A percentile compares a stretch with the other conserved stretches of the same genome.
Conservation (phyloP, 1,139 yeast species). For the Taphrina deformans region DNA sequence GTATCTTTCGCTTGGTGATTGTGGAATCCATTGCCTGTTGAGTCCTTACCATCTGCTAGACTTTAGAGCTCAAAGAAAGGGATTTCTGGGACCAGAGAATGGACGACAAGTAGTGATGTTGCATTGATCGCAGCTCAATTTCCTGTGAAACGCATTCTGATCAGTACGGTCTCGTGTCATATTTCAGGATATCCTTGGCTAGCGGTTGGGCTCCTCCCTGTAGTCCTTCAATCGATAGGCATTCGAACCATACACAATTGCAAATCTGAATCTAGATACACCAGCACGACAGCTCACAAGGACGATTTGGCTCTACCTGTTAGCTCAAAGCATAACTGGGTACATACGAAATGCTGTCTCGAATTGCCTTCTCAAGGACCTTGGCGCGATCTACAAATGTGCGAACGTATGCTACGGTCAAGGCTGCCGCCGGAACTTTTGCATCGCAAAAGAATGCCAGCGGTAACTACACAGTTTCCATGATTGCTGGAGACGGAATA, state of each 20-base stretch:
- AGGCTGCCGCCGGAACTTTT: slow-evolving; percentile 55
- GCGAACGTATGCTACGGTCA: slow-evolving; percentile 25
- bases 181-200: no score
- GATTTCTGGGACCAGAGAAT: no score
- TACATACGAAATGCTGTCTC: slow-evolving; percentile 1
- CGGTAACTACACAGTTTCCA: slow-evolving; percentile 75
- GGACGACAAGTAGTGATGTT: no score
- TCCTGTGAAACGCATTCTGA: no score
- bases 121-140: no score
- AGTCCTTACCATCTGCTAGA: no score
- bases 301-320: neutral
- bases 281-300: neutral
- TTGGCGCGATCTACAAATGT: neutral
- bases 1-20: slow-evolving; percentile 9
- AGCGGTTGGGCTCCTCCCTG: no score
- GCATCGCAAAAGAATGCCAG: slow-evolving; percentile 57
- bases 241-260: no score
- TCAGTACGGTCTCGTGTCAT: no score
- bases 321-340: neutral
- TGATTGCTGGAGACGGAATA: slow-evolving; percentile 96
- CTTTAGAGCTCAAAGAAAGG: no score
- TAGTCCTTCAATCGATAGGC: no score
- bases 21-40: neutral
- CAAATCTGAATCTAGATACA: no score
- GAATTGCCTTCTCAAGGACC: neutral